Conservation (phyloP, 2,329 filamentous ascomycete species). For the Colletotrichum sp. region DNA sequence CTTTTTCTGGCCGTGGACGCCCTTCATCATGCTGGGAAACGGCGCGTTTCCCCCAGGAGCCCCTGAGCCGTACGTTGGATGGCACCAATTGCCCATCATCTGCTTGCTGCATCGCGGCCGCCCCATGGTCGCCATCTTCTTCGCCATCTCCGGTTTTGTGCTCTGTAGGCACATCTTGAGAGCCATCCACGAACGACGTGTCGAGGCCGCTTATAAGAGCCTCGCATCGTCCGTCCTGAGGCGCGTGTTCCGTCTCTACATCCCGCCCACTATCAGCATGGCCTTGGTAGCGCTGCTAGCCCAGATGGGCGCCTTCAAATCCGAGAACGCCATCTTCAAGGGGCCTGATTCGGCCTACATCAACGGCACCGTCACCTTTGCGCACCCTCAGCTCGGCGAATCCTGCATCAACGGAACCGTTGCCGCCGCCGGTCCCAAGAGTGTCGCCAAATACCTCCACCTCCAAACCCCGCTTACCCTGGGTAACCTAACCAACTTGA, state of each 20-base stretch:
- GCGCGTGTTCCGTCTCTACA: slow-evolving; percentile 43
- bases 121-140: slow-evolving; percentile 49
- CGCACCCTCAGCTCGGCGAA: slow-evolving; percentile 16
- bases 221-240: slow-evolving; percentile 42
- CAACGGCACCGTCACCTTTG: slow-evolving; percentile 39
- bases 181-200: slow-evolving; percentile 39
- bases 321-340: slow-evolving; percentile 38
- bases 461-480: slow-evolving; percentile 32
- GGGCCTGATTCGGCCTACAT: slow-evolving; percentile 43
- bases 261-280: slow-evolving; percentile 46
- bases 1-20: slow-evolving; percentile 46
- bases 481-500: slow-evolving; percentile 32
- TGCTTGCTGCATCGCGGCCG: slow-evolving; percentile 44
- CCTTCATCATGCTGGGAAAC: slow-evolving; percentile 43
- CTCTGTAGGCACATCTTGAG: slow-evolving; percentile 42
- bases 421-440: slow-evolving; percentile 28
- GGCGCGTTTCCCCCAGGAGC: slow-evolving; percentile 40
- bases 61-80: slow-evolving; percentile 36
- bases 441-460: slow-evolving; percentile 32
- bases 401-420: slow-evolving; percentile 33
- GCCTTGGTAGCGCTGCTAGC: slow-evolving; percentile 42
- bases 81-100: slow-evolving; percentile 41
- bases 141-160: slow-evolving; percentile 48
- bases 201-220: slow-evolving; percentile 38
- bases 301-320: slow-evolving; percentile 40